Evolutionary conservation across 192 early-diverging fungal genomes (phyloP).

Genomic region (Backusella westeae): DNA sequence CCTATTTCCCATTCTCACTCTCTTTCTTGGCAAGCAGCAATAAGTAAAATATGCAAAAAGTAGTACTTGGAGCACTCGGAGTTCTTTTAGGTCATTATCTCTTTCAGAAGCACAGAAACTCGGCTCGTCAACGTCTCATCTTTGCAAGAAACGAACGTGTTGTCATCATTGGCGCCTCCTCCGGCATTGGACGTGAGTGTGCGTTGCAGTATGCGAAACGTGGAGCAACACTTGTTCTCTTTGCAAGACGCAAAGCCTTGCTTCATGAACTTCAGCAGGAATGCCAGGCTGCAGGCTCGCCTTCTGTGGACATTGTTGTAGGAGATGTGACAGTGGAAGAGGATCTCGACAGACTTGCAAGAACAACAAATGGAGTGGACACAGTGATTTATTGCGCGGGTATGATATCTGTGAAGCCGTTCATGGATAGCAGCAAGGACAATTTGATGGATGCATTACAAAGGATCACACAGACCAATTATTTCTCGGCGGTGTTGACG

Average conservation of each 20-base stretch:
- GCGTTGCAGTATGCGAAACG: conserved; percentile 67
- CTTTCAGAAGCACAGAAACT: neutral
- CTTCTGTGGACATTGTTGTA: conserved; percentile 29
- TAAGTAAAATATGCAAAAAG: neutral
- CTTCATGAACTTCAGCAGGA: conserved; percentile 49
- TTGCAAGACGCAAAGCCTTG: conserved; percentile 56
- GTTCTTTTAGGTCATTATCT: neutral
- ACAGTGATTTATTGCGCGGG: conserved; percentile 79
- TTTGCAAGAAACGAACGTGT: conserved; percentile 41
- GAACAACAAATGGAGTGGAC: conserved; percentile 49
- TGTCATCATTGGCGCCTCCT: conserved; percentile 75
- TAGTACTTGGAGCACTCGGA: neutral
- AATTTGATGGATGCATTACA: conserved; percentile 34
- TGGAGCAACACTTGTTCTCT: conserved; percentile 60
- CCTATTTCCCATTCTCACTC: neutral
- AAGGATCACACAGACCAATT: conserved; percentile 58
- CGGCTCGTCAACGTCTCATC: conserved; percentile 8
- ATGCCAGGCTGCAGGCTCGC: conserved; percentile 34
- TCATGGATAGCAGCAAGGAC: conserved; percentile 41
- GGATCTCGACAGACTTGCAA: conserved; percentile 45
- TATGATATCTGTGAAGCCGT: conserved; percentile 67
- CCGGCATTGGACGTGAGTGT: conserved; percentile 69
- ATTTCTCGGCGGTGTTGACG: conserved; percentile 49
- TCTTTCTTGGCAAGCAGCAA: neutral
- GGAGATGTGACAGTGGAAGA: conserved; percentile 59